These are phyloP conservation scores for Fusarium neocosmosporiellum DNA, from an alignment of 2,329 filamentous ascomycete species.

Conservation along the genomic window DNA sequence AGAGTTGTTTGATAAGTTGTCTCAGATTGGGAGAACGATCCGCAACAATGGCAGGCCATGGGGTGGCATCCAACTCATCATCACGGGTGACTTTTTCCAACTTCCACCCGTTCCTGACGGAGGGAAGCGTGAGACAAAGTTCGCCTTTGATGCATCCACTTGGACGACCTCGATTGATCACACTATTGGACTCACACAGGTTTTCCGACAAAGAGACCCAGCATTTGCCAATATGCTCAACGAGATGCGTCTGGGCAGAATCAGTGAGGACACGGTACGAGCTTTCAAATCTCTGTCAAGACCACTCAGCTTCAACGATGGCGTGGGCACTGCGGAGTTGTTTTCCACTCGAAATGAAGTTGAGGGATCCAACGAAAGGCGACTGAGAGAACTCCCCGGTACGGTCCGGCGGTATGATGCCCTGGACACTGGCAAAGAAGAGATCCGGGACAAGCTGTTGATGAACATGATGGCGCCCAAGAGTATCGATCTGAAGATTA, in stretches of 20 bases:
- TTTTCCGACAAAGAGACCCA: conserved; percentile 94
- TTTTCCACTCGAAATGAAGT: conserved; percentile 94
- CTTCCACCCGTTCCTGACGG: conserved; percentile 91
- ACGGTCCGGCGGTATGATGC: conserved; percentile 76
- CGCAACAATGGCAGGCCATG: conserved; percentile 93
- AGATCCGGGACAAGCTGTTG: conserved; percentile 80
- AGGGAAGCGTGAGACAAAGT: conserved; percentile 76
- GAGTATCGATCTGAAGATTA: conserved; percentile 82
- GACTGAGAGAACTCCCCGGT: conserved; percentile 79
- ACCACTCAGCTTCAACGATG: conserved; percentile 77
- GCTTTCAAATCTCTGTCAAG: conserved; percentile 81
- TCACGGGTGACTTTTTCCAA: conserved; percentile 98
- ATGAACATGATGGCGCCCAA: conserved; percentile 94
- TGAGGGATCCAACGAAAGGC: conserved; percentile 82
- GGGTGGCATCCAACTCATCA: conserved; percentile 94
- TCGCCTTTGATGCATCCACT: conserved; percentile 91
- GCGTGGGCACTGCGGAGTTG: conserved; percentile 80
- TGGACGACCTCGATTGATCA: conserved; percentile 95
- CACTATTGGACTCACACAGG: conserved; percentile 93
- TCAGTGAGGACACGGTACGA: conserved; percentile 79
- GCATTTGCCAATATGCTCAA: conserved; percentile 95
- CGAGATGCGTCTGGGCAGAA: conserved; percentile 91
- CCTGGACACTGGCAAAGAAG: conserved; percentile 78
- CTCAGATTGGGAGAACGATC: conserved; percentile 84
- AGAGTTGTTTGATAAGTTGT: conserved; percentile 95